These are phyloP conservation scores for Amylostereum areolatum DNA, from an alignment of 1,284 basidiomycete species.

Conservation along the genomic window DNA sequence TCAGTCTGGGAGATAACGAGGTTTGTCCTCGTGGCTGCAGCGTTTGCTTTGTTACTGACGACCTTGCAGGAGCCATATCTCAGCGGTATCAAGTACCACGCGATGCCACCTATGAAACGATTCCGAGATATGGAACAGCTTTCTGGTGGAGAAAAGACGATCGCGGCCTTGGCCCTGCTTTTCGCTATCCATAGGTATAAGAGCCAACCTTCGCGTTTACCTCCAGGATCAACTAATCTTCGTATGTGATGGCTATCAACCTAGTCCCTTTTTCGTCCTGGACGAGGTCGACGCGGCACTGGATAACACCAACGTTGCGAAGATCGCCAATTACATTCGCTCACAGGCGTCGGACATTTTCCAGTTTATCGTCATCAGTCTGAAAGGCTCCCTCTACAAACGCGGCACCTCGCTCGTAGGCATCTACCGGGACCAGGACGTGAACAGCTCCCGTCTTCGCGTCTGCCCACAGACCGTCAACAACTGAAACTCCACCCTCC, in stretches of 20 bases:
- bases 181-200: slow-evolving; percentile 91
- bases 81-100: slow-evolving; percentile 96
- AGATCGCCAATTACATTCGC: slow-evolving; percentile 88
- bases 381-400: slow-evolving; percentile 90
- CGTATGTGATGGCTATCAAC: slow-evolving; percentile 69
- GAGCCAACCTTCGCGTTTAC: slow-evolving; percentile 1
- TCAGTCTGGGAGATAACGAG: slow-evolving; percentile 93
- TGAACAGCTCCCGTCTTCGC: slow-evolving; percentile 89
- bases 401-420: slow-evolving; percentile 88
- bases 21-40: slow-evolving; percentile 33
- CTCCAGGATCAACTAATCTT: slow-evolving; percentile 6
- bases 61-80: slow-evolving; percentile 82
- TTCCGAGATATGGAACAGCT: slow-evolving; percentile 99
- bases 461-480: too few species aligned
- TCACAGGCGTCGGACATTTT: slow-evolving; percentile 74
- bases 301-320: slow-evolving; percentile 93
- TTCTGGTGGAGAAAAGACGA: slow-evolving; percentile 98
- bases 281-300: slow-evolving; percentile 98
- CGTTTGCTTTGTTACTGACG: not conserved
- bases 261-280: slow-evolving; percentile 97
- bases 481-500: too few species aligned
- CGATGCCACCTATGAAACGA: slow-evolving; percentile 98
- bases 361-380: slow-evolving; percentile 96
- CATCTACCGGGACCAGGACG: slow-evolving; percentile 90
- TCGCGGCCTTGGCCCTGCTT: slow-evolving; percentile 90